Percentiles rank a stretch among this genome's conserved stretches.
phyloP scores from a whole-genome alignment of 495 filamentous ascomycete genomes.

The Cercophora newfieldiana region DNA sequence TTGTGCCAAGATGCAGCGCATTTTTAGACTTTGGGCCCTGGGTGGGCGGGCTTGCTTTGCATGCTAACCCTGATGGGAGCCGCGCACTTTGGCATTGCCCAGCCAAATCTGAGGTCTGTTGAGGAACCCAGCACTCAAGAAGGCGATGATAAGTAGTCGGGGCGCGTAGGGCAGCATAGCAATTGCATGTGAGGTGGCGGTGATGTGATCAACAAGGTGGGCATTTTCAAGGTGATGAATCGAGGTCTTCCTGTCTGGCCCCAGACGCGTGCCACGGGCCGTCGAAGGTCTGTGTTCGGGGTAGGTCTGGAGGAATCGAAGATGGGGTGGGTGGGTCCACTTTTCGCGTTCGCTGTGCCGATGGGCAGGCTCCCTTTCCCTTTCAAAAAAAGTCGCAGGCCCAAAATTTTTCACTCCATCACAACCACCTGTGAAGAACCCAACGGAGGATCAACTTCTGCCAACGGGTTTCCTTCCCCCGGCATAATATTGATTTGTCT shows the following conservation, averaged over 20 bases:
- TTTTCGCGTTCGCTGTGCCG: not conserved
- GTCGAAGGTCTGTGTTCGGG: conserved; percentile 6
- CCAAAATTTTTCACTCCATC: conserved; percentile 36
- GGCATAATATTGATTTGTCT: conserved; percentile 30
- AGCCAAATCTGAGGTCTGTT: not conserved
- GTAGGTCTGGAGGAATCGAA: conserved; percentile 14
- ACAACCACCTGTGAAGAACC: conserved; percentile 37
- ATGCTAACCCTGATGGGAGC: not conserved
- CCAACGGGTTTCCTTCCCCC: conserved; percentile 26
- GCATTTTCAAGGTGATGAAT: not conserved
- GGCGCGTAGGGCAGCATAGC: not conserved
- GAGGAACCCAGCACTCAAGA: not conserved
- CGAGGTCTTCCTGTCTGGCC: not conserved
- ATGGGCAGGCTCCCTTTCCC: conserved; percentile 19
- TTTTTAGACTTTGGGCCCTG: no score
- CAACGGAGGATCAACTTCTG: conserved; percentile 34
- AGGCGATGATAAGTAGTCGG: not conserved
- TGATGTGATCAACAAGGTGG: not conserved
- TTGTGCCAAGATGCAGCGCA: not conserved
- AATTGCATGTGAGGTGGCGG: not conserved
- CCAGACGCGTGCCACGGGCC: not conserved
- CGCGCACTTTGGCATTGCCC: not conserved
- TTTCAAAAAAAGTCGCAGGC: conserved; percentile 37
- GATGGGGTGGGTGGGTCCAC: not conserved
- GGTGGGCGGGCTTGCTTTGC: not conserved